These are phyloP conservation scores for Linderina pennispora DNA, from an alignment of 192 early-diverging fungal genomes.

Conservation along the genomic window DNA sequence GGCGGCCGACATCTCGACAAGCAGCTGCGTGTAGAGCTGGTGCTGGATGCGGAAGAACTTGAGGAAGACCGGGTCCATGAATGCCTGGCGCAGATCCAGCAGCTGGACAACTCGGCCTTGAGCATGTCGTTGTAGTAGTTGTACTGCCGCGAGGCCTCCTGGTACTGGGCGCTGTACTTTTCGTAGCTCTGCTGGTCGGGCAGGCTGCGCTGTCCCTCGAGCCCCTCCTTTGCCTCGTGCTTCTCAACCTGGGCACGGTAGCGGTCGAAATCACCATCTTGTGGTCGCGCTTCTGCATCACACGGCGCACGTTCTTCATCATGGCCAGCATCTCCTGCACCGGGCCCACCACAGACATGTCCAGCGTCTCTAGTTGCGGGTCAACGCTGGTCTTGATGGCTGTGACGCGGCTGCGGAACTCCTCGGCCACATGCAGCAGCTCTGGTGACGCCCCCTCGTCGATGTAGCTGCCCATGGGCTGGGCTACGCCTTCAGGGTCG, in stretches of 20 bases:
- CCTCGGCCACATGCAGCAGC: slow-evolving; percentile 37
- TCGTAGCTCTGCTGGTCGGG: slow-evolving; percentile 61
- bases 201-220: slow-evolving; percentile 40
- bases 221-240: slow-evolving; percentile 59
- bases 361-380: slow-evolving; percentile 66
- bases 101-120: slow-evolving; percentile 73
- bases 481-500: slow-evolving; percentile 32
- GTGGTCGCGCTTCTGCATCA: slow-evolving; percentile 84
- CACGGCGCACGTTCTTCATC: slow-evolving; percentile 71
- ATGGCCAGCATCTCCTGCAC: slow-evolving; percentile 68
- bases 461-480: slow-evolving; percentile 36
- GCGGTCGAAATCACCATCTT: slow-evolving; percentile 94
- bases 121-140: slow-evolving; percentile 76
- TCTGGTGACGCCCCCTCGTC: slow-evolving; percentile 53
- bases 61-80: slow-evolving; percentile 86
- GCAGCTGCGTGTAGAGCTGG: slow-evolving; percentile 66
- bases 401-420: slow-evolving; percentile 32
- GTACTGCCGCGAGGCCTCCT: slow-evolving; percentile 79
- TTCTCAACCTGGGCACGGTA: slow-evolving; percentile 67
- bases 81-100: slow-evolving; percentile 61
- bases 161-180: slow-evolving; percentile 66
- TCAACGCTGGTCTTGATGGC: slow-evolving; percentile 52
- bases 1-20: slow-evolving; percentile 51
- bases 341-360: slow-evolving; percentile 72
- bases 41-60: slow-evolving; percentile 80